phyloP scores from a whole-genome alignment of 169 alveolate species.

The Cystoisospora suis region DNA sequence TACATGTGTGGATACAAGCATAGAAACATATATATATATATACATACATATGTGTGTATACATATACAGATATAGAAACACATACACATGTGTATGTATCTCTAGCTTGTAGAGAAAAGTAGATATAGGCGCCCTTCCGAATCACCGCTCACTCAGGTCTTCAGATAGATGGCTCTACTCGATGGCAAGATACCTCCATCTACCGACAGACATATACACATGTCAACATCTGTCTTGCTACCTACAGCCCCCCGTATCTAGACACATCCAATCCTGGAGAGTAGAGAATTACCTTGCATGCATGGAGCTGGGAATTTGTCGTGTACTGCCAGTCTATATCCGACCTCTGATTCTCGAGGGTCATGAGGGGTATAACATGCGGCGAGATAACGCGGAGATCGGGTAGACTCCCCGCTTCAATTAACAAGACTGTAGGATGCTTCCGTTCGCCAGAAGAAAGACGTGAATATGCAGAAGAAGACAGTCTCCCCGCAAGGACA shows the following conservation, averaged over 20 bases:
- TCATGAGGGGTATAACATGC: constrained; percentile 28
- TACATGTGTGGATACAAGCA: not conserved
- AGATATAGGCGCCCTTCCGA: no score
- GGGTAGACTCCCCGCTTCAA: constrained; percentile 63
- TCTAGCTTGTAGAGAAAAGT: no score
- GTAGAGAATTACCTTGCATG: constrained; percentile 33
- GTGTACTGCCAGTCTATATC: constrained; percentile 50
- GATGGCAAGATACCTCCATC: no score
- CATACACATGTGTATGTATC: no score
- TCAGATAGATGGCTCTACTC: no score
- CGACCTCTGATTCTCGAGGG: constrained; percentile 26
- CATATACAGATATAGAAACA: not conserved
- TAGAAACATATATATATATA: not conserved
- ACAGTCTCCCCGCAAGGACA: constrained; percentile 52
- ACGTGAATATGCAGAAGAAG: not conserved
- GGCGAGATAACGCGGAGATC: constrained; percentile 45
- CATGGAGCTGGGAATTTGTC: constrained; percentile 20
- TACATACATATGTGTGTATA: not conserved
- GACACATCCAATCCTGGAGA: not conserved
- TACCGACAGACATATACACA: not conserved
- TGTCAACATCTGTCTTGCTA: not conserved
- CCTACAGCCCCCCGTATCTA: not conserved
- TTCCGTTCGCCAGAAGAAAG: not conserved
- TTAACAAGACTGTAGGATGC: constrained; percentile 2
- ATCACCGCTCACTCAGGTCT: no score